A percentile compares a stretch with the other conserved stretches of the same genome.
Conservation (phyloP, 495 filamentous ascomycete species). For the Penicillium bialowiezense region DNA sequence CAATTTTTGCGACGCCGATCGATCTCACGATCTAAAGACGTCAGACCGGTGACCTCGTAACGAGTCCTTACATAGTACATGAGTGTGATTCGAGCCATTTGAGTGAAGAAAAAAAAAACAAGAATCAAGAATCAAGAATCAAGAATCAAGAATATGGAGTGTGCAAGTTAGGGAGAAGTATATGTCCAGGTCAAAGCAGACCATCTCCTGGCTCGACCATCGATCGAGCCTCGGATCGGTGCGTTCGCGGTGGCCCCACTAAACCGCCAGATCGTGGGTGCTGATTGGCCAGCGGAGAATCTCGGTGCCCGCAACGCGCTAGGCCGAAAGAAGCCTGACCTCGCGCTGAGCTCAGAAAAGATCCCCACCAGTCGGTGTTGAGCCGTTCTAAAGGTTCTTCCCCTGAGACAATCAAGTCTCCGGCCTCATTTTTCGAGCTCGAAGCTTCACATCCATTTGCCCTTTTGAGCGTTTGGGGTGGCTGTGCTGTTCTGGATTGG, state of each 20-base stretch:
- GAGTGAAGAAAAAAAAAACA: no score
- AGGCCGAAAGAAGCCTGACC: background rate
- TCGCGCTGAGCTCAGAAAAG: constrained; percentile 5
- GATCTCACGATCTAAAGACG: background rate
- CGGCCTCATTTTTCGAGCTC: background rate
- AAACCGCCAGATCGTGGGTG: background rate
- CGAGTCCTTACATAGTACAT: no score
- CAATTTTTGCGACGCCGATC: constrained; percentile 5
- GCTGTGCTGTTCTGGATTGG: background rate
- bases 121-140: no score
- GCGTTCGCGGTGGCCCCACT: background rate
- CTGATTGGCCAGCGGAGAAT: constrained; percentile 36
- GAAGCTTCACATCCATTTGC: background rate
- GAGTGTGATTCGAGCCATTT: no score
- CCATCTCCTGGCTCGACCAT: no score
- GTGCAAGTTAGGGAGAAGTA: no score
- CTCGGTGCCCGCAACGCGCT: constrained; percentile 26
- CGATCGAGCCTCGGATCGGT: background rate
- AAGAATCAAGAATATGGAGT: no score
- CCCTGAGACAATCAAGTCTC: background rate
- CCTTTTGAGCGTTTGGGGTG: background rate
- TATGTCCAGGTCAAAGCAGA: no score
- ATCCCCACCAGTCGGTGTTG: constrained; percentile 31
- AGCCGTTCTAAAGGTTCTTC: background rate
- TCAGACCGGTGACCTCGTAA: no score